These are phyloP conservation scores for Tricholomella constricta DNA, from an alignment of 768 basidiomycete species.

Conservation along the genomic window DNA sequence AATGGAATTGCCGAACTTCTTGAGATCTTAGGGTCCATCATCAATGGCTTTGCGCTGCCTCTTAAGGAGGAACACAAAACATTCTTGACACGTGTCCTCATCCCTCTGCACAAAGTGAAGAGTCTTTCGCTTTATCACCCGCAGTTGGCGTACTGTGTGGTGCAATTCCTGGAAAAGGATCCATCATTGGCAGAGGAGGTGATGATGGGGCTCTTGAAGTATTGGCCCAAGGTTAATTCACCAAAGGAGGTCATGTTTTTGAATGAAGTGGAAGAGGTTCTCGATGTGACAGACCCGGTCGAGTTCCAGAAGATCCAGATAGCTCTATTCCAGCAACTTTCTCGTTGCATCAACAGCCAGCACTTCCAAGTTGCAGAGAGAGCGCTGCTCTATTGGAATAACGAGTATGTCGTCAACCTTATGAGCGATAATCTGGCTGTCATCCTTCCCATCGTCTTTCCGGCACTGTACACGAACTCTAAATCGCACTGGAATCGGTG, in stretches of 20 bases:
- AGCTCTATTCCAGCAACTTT: slow-evolving; percentile 89
- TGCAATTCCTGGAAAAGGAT: slow-evolving; percentile 98
- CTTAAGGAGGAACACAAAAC: slow-evolving; percentile 99
- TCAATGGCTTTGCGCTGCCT: slow-evolving; percentile 97
- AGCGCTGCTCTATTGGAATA: slow-evolving; percentile 98
- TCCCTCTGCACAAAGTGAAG: slow-evolving; percentile 98
- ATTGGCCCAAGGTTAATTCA: slow-evolving; percentile 99
- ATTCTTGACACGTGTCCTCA: slow-evolving; percentile 90
- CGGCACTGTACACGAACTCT: slow-evolving; percentile 93
- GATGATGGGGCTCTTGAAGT: slow-evolving; percentile 92
- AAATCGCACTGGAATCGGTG: slow-evolving; percentile 99
- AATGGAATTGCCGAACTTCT: slow-evolving; percentile 98
- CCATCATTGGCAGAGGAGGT: slow-evolving; percentile 91
- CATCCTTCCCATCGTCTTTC: slow-evolving; percentile 95
- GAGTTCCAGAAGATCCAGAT: slow-evolving; percentile 97
- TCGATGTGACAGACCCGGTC: slow-evolving; percentile 95
- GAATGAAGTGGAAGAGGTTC: slow-evolving; percentile 97
- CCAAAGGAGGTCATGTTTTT: slow-evolving; percentile 99
- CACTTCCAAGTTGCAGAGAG: slow-evolving; percentile 99
- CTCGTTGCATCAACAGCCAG: slow-evolving; percentile 97
- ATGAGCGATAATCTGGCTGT: slow-evolving; percentile 94
- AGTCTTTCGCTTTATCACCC: slow-evolving; percentile 97
- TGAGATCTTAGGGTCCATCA: slow-evolving; percentile 98
- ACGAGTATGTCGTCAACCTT: slow-evolving; percentile 98
- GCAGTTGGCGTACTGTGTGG: slow-evolving; percentile 98